Base-by-base conservation (phyloP, 2,329 filamentous ascomycete genomes). In the Aspergillus arachidicola region DNA sequence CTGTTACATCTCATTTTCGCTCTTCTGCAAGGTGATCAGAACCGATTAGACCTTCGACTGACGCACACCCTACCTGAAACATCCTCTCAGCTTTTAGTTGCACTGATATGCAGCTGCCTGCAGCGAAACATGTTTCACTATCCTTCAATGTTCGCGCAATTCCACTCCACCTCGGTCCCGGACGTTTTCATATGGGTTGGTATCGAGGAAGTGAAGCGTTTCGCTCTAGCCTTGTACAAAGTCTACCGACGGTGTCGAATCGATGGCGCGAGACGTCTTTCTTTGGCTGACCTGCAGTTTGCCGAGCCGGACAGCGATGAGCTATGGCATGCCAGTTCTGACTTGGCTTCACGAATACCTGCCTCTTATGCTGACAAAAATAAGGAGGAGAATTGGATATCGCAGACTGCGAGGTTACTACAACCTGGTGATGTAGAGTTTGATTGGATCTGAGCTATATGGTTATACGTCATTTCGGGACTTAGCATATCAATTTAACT, bases 1-100 rank as follows among this genome's bases (percentile, higher is more conserved):
- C 66, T 74, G 5, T 58, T 74, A 4, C 68, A 73, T 10, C 60
- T 71, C 11, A 72, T 74, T 9, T 72, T 73, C 45, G 64, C 71
- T 11, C 32, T 73, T 1, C 46, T 71, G 1, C 58, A 45, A 28
- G 7, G n/a, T 10, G 2, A 64, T 1, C 38, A 57, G 1, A 12
- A 12, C 11, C 56, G 23, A 23, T 1, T 0, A 16, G 54, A 9
- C 23, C 59, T 16, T 5, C 62, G 1, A 53, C 64, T 36, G 16
- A 67, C 1, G 56, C 51, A 9, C 26, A 64, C 12, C n/a, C n/a
- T 11, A 59, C 48, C 43, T 58, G 9, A 60, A 59, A 19, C 57
- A 43, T 14, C 62, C 62, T n/a, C 54, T 12, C 16, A 54, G 50
- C 21, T 74, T 21, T 67, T 73, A 19, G 48, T 58, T 4, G 41